Conservation (phyloP, 345 rosid genomes). For the Eucalyptus erythrocorys region DNA sequence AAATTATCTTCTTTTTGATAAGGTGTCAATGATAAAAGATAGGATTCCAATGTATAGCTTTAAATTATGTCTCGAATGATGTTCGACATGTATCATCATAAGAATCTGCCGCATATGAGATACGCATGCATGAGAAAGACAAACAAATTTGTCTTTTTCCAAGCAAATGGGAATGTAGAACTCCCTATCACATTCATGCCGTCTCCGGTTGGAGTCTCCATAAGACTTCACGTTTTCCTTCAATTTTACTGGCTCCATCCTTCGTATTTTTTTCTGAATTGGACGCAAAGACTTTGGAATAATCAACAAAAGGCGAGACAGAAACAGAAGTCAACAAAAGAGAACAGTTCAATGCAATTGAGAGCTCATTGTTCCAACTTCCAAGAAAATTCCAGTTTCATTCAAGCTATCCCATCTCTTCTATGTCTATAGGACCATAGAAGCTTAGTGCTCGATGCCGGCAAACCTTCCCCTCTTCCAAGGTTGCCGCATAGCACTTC, state of each 20-base stretch:
- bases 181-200: not conserved
- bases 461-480: no score
- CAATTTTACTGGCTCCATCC: no score
- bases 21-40: not conserved
- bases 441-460: no score
- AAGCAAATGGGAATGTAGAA: not conserved
- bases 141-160: not conserved
- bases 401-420: not conserved
- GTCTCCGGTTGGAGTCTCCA: fast-evolving
- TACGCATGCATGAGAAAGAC: not conserved
- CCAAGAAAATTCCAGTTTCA: no score
- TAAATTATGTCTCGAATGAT: not conserved
- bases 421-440: not conserved
- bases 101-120: not conserved
- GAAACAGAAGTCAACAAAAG: no score
- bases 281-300: no score
- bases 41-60: not conserved
- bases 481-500: no score
- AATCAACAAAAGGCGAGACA: no score
- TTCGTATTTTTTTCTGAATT: no score
- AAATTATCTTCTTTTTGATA: not conserved
- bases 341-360: no score
- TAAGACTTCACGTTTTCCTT: not conserved
- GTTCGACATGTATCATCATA: not conserved
- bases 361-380: no score